Base-by-base conservation (phyloP, 345 rosid genomes). In the Boechera divaricarpa region DNA sequence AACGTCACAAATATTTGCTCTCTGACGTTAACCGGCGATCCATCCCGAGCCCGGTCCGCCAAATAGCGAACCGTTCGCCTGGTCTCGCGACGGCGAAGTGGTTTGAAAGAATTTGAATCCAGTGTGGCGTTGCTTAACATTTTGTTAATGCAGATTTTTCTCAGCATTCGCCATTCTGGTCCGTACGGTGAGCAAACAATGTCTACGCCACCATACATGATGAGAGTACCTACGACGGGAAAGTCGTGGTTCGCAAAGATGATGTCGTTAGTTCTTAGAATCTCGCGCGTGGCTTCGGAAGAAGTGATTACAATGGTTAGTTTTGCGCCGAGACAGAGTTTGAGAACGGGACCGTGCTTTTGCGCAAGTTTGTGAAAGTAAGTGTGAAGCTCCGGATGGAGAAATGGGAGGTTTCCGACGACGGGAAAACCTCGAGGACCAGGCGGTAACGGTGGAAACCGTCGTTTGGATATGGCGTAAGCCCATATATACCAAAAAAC, bases 1-100 rank as follows among this genome's bases (percentile, higher is more conserved):
- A 63, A 58, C 32, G 78, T 83, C 41, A 61, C 33, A 59, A 77
- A 81, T 12, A 74, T 44, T 3, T 71, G 79, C 63, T 86, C 84
- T n/a, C 86, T 80, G 0, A 84, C 12, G 55, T 85, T 69, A 39
- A 84, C 82, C 2, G 70, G 29, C 3, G 72, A 75, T 16, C 86
- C 84, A 15, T 73, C 66, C 65, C 45, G 71, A 15, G 78, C 66
- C 65, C 45, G 71, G 4, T 42, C 72, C 1, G 56, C 70, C 16
- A 66, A 56, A 28, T 55, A 57, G 31, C 32, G 0, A 7, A 80
- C 80, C 13, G 67, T 77, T 54, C 63, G 28, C 10, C 72, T 11
- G 10, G 82, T 75, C 77, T 77, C 80, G 5, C 24, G 9, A 10
- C 72, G 15, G 2, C 38, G 38, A 55, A 55, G 18, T 29, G 18